Evolutionary conservation across 2,329 filamentous ascomycete genomes (phyloP).

Genomic region (Domatiomyces catenatus): DNA sequence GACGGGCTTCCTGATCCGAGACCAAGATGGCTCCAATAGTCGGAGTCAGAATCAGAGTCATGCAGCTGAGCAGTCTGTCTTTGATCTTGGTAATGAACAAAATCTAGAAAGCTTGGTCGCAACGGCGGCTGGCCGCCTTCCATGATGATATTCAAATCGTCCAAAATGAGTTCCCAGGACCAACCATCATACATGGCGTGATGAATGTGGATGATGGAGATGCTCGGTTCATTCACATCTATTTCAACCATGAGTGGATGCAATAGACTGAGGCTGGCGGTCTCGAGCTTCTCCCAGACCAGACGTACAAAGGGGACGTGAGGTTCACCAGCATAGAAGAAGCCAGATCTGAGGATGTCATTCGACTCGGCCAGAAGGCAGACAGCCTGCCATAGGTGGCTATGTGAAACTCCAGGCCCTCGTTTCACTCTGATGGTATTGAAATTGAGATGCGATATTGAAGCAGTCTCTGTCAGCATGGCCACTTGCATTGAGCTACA

Average conservation of each 20-base stretch:
- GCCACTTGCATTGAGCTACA: conserved; percentile 63
- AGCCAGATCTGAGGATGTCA: conserved; percentile 59
- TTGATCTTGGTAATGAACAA: conserved; percentile 37
- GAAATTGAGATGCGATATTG: conserved; percentile 49
- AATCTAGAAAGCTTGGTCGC: conserved; percentile 44
- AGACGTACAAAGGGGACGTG: conserved; percentile 44
- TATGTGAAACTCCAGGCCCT: conserved; percentile 20
- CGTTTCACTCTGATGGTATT: conserved; percentile 61
- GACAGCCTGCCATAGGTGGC: conserved; percentile 37
- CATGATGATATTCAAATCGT: conserved; percentile 47
- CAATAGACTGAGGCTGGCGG: conserved; percentile 29
- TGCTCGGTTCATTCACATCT: conserved; percentile 11
- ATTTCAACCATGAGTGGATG: conserved; percentile 47
- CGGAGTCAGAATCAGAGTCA: neutral
- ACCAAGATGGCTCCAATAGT: conserved; percentile 57
- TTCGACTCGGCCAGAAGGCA: conserved; percentile 38
- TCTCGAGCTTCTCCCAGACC: conserved; percentile 41
- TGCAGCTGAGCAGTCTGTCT: neutral
- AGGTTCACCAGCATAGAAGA: conserved; percentile 36
- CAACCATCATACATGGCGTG: conserved; percentile 89
- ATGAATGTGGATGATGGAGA: conserved; percentile 47
- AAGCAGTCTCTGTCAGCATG: conserved; percentile 63
- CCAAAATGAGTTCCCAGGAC: conserved; percentile 61
- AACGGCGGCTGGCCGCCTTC: conserved; percentile 15
- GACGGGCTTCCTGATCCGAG: conserved; percentile 37